Percentiles rank a stretch among this genome's conserved stretches.
Evolutionary conservation across 768 basidiomycete species (phyloP).

Genomic region (Amanita rubescens): DNA sequence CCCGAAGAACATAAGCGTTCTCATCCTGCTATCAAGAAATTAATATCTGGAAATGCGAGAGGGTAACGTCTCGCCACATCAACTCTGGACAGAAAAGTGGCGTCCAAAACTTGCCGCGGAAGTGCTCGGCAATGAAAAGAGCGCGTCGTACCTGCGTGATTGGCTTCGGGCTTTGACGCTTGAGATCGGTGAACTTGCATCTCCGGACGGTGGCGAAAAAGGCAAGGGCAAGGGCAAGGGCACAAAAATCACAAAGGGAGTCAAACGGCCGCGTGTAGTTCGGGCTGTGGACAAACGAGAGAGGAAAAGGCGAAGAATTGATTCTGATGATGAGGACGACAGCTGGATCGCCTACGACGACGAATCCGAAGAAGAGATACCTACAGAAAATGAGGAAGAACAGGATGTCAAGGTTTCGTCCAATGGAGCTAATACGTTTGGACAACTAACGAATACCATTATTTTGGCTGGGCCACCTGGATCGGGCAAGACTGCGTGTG

Average conservation of each 20-base stretch:
- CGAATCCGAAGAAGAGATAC: slow-evolving; percentile 21
- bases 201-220: slow-evolving; percentile 9
- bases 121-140: slow-evolving; percentile 70
- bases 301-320: slow-evolving; percentile 47
- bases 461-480: slow-evolving; percentile 79
- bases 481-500: slow-evolving; percentile 84
- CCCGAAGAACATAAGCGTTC: slow-evolving; percentile 25
- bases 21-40: slow-evolving; percentile 46
- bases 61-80: slow-evolving; percentile 23
- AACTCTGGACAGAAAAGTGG: slow-evolving; percentile 71
- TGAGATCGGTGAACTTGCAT: slow-evolving; percentile 26
- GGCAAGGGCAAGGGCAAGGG: slow-evolving; percentile 17
- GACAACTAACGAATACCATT: slow-evolving; percentile 75
- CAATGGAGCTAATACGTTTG: slow-evolving; percentile 17
- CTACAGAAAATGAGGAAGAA: slow-evolving; percentile 27
- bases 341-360: slow-evolving; percentile 50
- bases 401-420: slow-evolving; percentile 16
- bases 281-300: slow-evolving; percentile 42
- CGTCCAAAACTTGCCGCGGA: slow-evolving; percentile 66
- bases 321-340: slow-evolving; percentile 51
- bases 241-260: slow-evolving; percentile 23
- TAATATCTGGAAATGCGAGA: slow-evolving; percentile 19
- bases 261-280: slow-evolving; percentile 53
- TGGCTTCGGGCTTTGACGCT: slow-evolving; percentile 74
- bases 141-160: slow-evolving; percentile 63